Conservation (phyloP, 1,139 yeast genomes). For the Petasospora rhodanensis region DNA sequence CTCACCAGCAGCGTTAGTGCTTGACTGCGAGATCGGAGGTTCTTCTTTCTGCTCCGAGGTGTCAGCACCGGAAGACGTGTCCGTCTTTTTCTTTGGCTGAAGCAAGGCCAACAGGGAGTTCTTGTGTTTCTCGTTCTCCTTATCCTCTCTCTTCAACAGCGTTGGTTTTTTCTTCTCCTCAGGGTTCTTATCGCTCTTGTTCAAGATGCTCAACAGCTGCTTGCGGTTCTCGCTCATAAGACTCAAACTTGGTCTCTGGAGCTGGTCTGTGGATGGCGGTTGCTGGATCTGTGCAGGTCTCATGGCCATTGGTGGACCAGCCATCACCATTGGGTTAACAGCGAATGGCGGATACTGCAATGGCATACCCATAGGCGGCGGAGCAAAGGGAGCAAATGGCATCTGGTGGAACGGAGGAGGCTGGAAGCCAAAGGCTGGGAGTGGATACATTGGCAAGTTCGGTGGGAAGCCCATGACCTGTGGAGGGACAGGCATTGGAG, state of each 20-base stretch:
- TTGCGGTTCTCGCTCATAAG: no score
- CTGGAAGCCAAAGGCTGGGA: slow-evolving; percentile 21
- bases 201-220: slow-evolving; percentile 33
- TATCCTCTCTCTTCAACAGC: slow-evolving; percentile 12
- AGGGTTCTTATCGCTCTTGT: slow-evolving; percentile 7
- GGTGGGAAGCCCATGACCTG: slow-evolving; percentile 11
- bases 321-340: slow-evolving; percentile 11
- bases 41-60: slow-evolving; percentile 8
- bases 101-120: slow-evolving; percentile 14
- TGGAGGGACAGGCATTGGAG: slow-evolving; percentile 7
- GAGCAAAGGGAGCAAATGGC: slow-evolving; percentile 31
- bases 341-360: slow-evolving; percentile 19
- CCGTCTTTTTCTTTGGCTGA: no score
- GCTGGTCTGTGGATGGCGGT: slow-evolving; percentile 40
- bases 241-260: slow-evolving; percentile 43
- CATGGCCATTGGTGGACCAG: slow-evolving; percentile 4
- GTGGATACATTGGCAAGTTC: slow-evolving; percentile 10
- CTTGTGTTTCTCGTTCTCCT: slow-evolving; percentile 15
- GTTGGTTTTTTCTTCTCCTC: slow-evolving; percentile 10
- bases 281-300: slow-evolving; percentile 8
- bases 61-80: no score
- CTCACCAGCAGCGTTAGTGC: slow-evolving; percentile 3
- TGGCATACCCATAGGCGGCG: slow-evolving; percentile 22
- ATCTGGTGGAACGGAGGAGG: slow-evolving; percentile 25
- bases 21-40: slow-evolving; percentile 4